Conservation (phyloP, 2,329 filamentous ascomycete genomes). For the Aspergillus fischeri region DNA sequence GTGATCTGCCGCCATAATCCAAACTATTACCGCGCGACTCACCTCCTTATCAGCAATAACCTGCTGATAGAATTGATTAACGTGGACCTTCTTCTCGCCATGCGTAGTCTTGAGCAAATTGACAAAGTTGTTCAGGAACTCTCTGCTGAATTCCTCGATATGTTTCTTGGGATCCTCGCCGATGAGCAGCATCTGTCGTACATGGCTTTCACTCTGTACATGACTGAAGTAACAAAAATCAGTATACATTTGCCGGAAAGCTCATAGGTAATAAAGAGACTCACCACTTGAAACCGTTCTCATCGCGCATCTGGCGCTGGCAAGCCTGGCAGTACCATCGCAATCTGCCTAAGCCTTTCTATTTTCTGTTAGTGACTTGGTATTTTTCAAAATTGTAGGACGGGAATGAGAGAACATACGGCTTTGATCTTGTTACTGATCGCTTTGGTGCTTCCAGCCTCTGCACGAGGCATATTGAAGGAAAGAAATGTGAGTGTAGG, state of each 20-base stretch:
- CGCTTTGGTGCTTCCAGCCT: constrained; percentile 86
- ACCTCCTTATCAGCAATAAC: constrained; percentile 77
- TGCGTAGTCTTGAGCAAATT: constrained; percentile 75
- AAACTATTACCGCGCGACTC: background rate
- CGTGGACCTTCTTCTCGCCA: constrained; percentile 81
- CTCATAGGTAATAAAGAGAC: background rate
- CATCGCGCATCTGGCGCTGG: constrained; percentile 71
- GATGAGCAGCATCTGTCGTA: constrained; percentile 82
- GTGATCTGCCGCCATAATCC: background rate
- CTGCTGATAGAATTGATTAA: constrained; percentile 93
- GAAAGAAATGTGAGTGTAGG: background rate
- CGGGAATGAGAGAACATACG: constrained; percentile 51
- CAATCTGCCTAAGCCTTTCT: constrained; percentile 63
- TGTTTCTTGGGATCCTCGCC: constrained; percentile 81
- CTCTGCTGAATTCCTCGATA: constrained; percentile 74
- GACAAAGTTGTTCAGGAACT: constrained; percentile 79
- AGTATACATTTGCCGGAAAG: background rate
- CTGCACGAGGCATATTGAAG: constrained; percentile 78
- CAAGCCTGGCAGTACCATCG: constrained; percentile 91
- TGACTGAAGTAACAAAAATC: constrained; percentile 50
- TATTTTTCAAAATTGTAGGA: background rate
- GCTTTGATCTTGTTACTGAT: constrained; percentile 87
- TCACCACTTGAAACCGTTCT: constrained; percentile 77
- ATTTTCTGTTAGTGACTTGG: constrained; percentile 6
- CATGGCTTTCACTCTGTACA: constrained; percentile 76